Conservation (phyloP, 164 flowering plant genomes). For the Magnolia kwangsiensis region DNA sequence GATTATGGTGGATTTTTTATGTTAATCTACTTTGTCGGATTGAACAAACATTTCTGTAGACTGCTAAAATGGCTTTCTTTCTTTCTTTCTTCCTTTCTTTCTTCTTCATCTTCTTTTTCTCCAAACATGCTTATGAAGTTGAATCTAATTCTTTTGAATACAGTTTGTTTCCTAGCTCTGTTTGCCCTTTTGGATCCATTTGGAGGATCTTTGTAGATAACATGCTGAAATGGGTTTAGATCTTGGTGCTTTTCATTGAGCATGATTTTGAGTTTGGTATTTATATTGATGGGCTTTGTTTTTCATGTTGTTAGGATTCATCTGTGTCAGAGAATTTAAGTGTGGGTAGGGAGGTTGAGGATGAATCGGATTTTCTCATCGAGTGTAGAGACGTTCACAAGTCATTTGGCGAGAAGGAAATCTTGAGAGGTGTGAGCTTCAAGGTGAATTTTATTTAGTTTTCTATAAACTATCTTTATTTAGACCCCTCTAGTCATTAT, state of each 20-base stretch:
- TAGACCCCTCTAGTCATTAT: not conserved
- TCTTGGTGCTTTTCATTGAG: not conserved
- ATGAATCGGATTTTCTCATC: constrained; percentile 67
- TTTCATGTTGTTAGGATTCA: constrained; percentile 33
- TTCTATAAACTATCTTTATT: not conserved
- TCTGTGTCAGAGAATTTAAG: constrained; percentile 21
- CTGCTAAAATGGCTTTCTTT: too few species aligned
- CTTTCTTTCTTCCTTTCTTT: too few species aligned
- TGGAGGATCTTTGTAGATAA: not conserved
- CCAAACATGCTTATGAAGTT: too few species aligned
- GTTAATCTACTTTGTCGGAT: too few species aligned
- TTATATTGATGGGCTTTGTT: constrained; percentile 5
- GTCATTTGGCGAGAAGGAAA: constrained; percentile 91
- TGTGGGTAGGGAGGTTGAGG: constrained; percentile 28
- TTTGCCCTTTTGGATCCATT: not conserved
- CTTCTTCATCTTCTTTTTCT: not conserved
- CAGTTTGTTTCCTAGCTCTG: too few species aligned
- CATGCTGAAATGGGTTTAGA: not conserved
- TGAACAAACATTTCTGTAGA: too few species aligned
- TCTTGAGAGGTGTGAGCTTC: constrained; percentile 91
- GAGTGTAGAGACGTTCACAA: constrained; percentile 87
- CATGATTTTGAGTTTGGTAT: not conserved
- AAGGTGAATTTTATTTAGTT: constrained; percentile 50
- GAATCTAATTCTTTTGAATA: not conserved
- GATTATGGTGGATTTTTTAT: too few species aligned